These are phyloP conservation scores for Rhodamnia argentea DNA, from an alignment of 345 rosid genomes.

Conservation along the genomic window DNA sequence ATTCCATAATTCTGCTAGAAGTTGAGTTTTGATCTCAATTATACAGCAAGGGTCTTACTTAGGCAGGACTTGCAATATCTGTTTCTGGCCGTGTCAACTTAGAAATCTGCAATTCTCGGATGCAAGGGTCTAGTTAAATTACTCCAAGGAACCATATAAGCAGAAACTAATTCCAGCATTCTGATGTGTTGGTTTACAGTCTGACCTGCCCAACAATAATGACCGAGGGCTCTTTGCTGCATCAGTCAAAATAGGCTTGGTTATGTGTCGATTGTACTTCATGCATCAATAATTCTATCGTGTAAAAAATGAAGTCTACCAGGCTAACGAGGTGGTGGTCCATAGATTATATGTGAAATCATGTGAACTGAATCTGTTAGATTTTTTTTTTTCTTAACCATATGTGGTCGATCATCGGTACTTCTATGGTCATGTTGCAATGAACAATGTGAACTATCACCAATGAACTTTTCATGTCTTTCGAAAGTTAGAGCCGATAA, in stretches of 20 bases:
- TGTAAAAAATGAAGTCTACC: background rate
- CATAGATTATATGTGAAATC: background rate
- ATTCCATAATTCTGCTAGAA: background rate
- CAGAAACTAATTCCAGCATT: background rate
- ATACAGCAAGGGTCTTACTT: background rate
- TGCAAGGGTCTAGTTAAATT: background rate
- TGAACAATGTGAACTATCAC: background rate
- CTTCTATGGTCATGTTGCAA: background rate
- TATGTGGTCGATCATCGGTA: background rate
- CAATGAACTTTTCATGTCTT: background rate
- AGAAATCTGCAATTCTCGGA: background rate
- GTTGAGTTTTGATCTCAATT: background rate
- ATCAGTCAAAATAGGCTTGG: background rate
- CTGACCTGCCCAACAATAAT: background rate
- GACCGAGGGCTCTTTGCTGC: background rate
- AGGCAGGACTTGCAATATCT: background rate
- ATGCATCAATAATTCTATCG: background rate
- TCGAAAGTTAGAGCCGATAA: background rate
- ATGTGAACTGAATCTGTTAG: background rate
- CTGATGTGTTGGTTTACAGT: background rate
- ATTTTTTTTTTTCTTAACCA: background rate
- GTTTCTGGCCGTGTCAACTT: background rate
- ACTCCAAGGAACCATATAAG: background rate
- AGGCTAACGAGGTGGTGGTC: background rate
- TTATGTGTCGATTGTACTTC: background rate